A percentile compares a stretch with the other conserved stretches of the same genome.
Conservation (phyloP, 2,329 filamentous ascomycete species). For the Clonostachys solani region DNA sequence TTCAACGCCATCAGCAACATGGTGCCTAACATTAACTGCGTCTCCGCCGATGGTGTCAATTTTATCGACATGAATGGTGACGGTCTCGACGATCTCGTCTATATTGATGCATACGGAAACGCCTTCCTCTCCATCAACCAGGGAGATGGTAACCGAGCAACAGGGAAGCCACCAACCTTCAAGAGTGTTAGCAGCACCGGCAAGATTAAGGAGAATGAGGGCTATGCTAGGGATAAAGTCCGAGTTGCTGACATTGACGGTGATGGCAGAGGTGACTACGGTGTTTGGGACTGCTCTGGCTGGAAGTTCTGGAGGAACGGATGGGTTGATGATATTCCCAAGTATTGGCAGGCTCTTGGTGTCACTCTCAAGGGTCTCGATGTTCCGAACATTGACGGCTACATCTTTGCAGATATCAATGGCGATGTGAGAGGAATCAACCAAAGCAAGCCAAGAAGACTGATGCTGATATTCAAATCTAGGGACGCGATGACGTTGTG, state of each 20-base stretch:
- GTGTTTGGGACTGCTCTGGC: constrained; percentile 1
- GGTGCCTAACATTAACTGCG: not conserved
- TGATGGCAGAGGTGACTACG: constrained; percentile 6
- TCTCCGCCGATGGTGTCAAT: too few relatives aligned
- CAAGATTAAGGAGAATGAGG: not conserved
- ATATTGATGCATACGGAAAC: not conserved
- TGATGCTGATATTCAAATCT: too few relatives aligned
- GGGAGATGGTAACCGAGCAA: constrained; percentile 3
- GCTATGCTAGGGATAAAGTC: constrained; percentile 1
- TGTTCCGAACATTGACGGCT: constrained; percentile 7
- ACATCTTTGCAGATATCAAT: constrained; percentile 13
- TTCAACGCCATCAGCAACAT: not conserved
- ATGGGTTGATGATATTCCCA: constrained; percentile 5
- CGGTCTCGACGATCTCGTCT: constrained; percentile 5
- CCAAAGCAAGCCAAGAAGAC: too few relatives aligned
- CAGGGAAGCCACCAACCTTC: constrained; percentile 1
- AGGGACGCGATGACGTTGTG: too few relatives aligned
- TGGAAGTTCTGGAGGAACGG: constrained; percentile 5
- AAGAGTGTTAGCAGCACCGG: not conserved
- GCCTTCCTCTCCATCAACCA: constrained; percentile 2
- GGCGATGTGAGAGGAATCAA: too few relatives aligned
- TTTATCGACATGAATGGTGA: constrained; percentile 6
- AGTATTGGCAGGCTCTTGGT: constrained; percentile 23
- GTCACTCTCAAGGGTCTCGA: too few relatives aligned
- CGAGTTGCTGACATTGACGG: constrained; percentile 9